Base-by-base conservation (phyloP, 352 stramenopile species). In the Thalassiosira ordinaria region DNA sequence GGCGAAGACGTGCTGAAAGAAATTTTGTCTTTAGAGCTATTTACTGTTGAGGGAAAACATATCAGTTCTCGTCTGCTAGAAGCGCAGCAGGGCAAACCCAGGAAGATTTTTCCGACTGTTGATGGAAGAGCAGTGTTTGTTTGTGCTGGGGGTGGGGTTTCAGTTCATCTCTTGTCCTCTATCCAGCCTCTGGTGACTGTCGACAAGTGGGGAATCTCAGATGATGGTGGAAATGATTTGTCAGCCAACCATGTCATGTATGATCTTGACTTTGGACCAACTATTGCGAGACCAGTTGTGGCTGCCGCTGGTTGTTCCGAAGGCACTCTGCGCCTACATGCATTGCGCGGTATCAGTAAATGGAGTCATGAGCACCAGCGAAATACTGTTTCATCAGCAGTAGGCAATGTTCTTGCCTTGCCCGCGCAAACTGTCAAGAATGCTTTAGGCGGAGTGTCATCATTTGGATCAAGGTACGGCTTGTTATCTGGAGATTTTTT, bases 181-280 rank as follows among this genome's bases (percentile, higher is more conserved):
- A 81, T 92, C 18, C 85, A 84, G 31, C 90, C 90, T 1, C 71
- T 95, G n/a, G 76, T 83, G 26, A 81, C 83, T 52, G 72, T 95
- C 44, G 90, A 95, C 52, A 77, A 93, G 70, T 95, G 90, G 90
- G 70, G 82, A 22, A 59, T 93, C 16, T 84, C 82, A n/a, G 88
- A 90, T 74, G 73, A 79, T 9, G 65, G 82, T 18, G 76, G 85
- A 44, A 51, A 78, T 29, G 71, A 83, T 51, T 46, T 16, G n/a
- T 53, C 56, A 24, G 18, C 65, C 39, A 55, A 70, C 1, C 63
- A 87, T n/a, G 74, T 70, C 14, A 72, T 79, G 20, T 88, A 82
- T 39, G 88, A 93, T 79, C 61, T 93, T 27, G 90, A 95, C 68
- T 90, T 95, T 51, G 88, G 90, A 24, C 90, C 90, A 47, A 92